Evolutionary conservation across 495 filamentous ascomycete genomes (phyloP), one percentile per base, ranked within the genome.

Genomic region (Recurvomyces mirabilis): DNA sequence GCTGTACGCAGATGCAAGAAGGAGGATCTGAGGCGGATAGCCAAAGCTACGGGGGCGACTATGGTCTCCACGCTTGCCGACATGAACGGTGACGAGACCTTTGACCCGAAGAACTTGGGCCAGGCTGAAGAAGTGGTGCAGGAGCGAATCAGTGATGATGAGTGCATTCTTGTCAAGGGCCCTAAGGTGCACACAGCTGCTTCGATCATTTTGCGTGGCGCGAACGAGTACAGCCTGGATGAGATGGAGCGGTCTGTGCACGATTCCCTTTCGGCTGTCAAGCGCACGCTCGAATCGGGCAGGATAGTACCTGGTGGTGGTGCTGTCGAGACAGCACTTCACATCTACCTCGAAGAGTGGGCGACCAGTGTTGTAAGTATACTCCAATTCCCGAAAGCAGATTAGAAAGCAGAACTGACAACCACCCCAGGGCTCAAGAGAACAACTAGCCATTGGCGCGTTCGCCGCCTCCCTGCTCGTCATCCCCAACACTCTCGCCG

Each of bases 241-340:
- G 91, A 99, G 70, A 99, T 99, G 91, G 91, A 99, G 71, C 80
- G 91, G 47, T 96, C 91, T 4, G 77, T 98, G 28, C 91, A 98
- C 66, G 91, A 98, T 66, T 93, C 89, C 36, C 73, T 98, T 14
- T 94, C 85, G 48, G 93, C 89, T 42, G 84, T 98, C 46, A 98
- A 98, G 78, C 78, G 91, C 33, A 95, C 93, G 17, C 71, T 99
- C 29, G 91, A 99, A 70, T 93, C 85, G 62, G 91, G 91, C 41
- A 87, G 83, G 65, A 88, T 99, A 46, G 91, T 99, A 25, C 91
- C 91, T 25, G 91, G 91, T 38, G 91, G 88, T 53, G 91, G 88
- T 53, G 93, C 91, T 11, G 93, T 94, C 15, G 91, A 99, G 70
- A 96, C 91, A n/a, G 91, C 91, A 20, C 72, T 99, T 42, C 91